Conservation (phyloP, 2,329 filamentous ascomycete species). For the Purpureocillium lavendulum region DNA sequence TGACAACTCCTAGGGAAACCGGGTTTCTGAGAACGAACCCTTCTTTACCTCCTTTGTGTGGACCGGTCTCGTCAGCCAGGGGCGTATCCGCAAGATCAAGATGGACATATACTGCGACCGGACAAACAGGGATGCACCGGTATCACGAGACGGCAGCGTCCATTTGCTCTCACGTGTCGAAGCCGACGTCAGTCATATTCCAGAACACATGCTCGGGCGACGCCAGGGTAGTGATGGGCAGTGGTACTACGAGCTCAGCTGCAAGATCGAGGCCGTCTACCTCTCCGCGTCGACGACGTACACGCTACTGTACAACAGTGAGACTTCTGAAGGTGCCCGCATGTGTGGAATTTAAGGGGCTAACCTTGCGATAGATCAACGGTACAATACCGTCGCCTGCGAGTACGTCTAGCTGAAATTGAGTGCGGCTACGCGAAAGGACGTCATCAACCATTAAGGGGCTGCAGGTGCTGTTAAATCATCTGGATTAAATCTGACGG, state of each 20-base stretch:
- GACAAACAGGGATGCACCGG: conserved; percentile 20
- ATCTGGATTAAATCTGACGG: no score
- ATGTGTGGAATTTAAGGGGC: no score
- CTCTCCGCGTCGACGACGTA: conserved; percentile 33
- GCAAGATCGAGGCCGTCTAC: conserved; percentile 32
- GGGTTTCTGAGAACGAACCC: conserved; percentile 29
- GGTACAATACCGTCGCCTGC: conserved; percentile 32
- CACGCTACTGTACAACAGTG: conserved; percentile 33
- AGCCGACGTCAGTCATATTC: conserved; percentile 32
- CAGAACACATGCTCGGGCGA: conserved; percentile 23
- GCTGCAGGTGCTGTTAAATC: no score
- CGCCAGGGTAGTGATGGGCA: conserved; percentile 25
- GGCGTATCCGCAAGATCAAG: conserved; percentile 23
- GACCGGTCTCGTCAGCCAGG: conserved; percentile 21
- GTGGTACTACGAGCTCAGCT: conserved; percentile 30
- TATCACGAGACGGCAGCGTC: conserved; percentile 27
- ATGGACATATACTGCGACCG: conserved; percentile 27
- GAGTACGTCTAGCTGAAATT: conserved; percentile 31
- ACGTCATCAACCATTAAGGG: no score
- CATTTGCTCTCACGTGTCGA: conserved; percentile 25
- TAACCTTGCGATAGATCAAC: no score
- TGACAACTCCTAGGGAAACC: conserved; percentile 18
- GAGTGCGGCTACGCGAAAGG: no score
- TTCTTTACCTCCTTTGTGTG: conserved; percentile 23
- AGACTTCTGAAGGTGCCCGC: conserved; percentile 15